Base-by-base conservation (phyloP, 2,329 filamentous ascomycete genomes). In the Sporothrix dimorphospora region DNA sequence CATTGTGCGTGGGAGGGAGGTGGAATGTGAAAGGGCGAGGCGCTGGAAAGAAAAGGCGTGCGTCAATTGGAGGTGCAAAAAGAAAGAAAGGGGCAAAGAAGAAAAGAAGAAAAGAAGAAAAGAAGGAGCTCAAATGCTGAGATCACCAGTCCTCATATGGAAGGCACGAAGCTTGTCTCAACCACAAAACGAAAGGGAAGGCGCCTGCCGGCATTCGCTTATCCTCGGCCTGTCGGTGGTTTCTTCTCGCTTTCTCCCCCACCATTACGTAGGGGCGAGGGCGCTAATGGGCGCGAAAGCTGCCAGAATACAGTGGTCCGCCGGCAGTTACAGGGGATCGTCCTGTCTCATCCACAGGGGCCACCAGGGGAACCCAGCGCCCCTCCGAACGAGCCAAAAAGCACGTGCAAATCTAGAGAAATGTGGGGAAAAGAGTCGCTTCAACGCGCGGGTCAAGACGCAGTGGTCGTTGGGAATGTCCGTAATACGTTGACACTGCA, bases 211-310 rank as follows among this genome's bases (percentile, higher is more conserved):
- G 40, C 42, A 47, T 49, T 55, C 71, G 71, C 61, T 67, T 73
- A 73, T 63, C 72, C 69, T 73, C 72, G 72, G 72, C 69, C 45
- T 42, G 61, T 67, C 65, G 45, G 45, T 66, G 63, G 21, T 66
- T 49, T 30, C 16, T 19, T 14, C 12, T n/a, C 6, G n/a, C n/a
- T n/a, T 61, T 59, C 21, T 9, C 19, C 27, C 42, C 59, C 59
- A 45, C 59, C 24, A 49, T 59, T 59, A 69, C 67, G 67, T 69
- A 55, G 53, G 38, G 57, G 34, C 34, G 34, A 40, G 49, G 14
- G 55, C 49, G 51, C 42, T 6, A 34, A 47, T 19, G 40, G 63
- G 21, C 63, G 24, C 24, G 63, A 49, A 47, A 5, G 7, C 24
- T 30, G 16, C 45, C 3, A 21, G 27, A 65, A 21, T 61, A 61